Conservation (phyloP, 2,329 filamentous ascomycete species). For the Colletotrichum gloeosporioides region DNA sequence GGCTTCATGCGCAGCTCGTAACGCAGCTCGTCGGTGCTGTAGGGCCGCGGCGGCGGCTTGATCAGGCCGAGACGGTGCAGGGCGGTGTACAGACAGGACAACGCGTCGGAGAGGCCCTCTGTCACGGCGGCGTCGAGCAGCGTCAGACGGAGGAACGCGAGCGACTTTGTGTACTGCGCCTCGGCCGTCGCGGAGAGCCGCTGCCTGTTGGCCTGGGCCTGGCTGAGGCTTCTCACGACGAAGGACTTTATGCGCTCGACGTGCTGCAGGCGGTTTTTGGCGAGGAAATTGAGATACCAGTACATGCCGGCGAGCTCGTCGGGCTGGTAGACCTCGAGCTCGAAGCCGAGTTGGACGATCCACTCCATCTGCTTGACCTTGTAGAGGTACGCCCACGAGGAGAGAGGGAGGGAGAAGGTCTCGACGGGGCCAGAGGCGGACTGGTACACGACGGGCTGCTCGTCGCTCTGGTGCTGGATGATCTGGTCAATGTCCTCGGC, state of each 20-base stretch:
- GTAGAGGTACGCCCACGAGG: slow-evolving; percentile 88
- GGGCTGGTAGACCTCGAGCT: slow-evolving; percentile 86
- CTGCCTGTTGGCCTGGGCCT: slow-evolving; percentile 25
- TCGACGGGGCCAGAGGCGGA: slow-evolving; percentile 49
- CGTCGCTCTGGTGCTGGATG: slow-evolving; percentile 65
- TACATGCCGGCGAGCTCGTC: slow-evolving; percentile 91
- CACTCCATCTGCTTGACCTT: slow-evolving; percentile 89
- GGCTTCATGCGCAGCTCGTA: slow-evolving; percentile 90
- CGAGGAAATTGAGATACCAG: slow-evolving; percentile 81
- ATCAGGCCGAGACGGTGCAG: slow-evolving; percentile 65
- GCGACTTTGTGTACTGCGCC: slow-evolving; percentile 51
- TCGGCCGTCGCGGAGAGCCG: slow-evolving; percentile 37
- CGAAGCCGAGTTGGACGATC: slow-evolving; percentile 91
- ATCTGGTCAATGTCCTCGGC: slow-evolving; percentile 78
- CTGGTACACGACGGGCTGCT: slow-evolving; percentile 61
- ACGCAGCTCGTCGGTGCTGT: slow-evolving; percentile 70
- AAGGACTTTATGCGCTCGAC: slow-evolving; percentile 76
- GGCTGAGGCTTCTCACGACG: slow-evolving; percentile 47
- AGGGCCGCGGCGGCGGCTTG: slow-evolving; percentile 60
- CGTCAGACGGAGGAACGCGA: slow-evolving; percentile 63
- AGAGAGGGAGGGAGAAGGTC: slow-evolving; percentile 74
- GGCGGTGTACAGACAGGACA: slow-evolving; percentile 69
- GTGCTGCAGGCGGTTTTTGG: slow-evolving; percentile 71
- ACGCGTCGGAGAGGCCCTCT: slow-evolving; percentile 59
- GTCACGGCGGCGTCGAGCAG: slow-evolving; percentile 71